Percentiles rank a stretch among this genome's conserved stretches.
phyloP scores from a whole-genome alignment of 2,329 filamentous ascomycete species.

The Drechslerella dactyloides region DNA sequence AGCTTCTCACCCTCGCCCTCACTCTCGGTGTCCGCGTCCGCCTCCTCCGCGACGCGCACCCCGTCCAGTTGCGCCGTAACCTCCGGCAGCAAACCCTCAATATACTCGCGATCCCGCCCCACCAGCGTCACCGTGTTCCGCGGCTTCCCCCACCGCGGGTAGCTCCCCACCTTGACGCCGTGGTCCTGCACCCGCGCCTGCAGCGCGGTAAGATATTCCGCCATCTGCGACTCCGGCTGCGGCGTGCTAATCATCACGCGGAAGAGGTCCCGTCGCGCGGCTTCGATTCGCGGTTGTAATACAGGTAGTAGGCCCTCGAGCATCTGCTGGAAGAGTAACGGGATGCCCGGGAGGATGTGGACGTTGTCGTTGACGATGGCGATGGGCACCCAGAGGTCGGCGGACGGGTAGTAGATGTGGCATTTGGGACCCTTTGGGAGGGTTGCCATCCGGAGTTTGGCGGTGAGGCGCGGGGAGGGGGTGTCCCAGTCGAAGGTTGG shows the following conservation, averaged over 20 bases:
- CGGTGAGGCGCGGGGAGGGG: conserved; percentile 76
- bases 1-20: conserved; percentile 61
- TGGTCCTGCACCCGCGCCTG: conserved; percentile 73
- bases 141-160: conserved; percentile 88
- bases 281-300: conserved; percentile 75
- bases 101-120: conserved; percentile 72
- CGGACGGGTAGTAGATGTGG: conserved; percentile 78
- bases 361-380: conserved; percentile 89
- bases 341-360: conserved; percentile 90
- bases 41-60: conserved; percentile 71
- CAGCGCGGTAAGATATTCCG: conserved; percentile 79
- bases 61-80: conserved; percentile 79
- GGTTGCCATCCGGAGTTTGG: conserved; percentile 88
- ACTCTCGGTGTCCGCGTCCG: conserved; percentile 67
- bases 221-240: conserved; percentile 82
- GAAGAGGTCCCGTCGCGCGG: conserved; percentile 74
- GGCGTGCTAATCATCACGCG: conserved; percentile 86
- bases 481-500: conserved; percentile 81
- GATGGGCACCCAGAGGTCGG: conserved; percentile 90
- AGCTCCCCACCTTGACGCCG: conserved; percentile 92
- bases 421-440: conserved; percentile 75
- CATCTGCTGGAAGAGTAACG: conserved; percentile 79
- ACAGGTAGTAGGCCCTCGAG: conserved; percentile 72
- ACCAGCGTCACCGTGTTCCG: conserved; percentile 91
- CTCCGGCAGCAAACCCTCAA: conserved; percentile 79